phyloP scores from a whole-genome alignment of 176 grass and related monocot species.

The Urochloa ruziziensis region DNA sequence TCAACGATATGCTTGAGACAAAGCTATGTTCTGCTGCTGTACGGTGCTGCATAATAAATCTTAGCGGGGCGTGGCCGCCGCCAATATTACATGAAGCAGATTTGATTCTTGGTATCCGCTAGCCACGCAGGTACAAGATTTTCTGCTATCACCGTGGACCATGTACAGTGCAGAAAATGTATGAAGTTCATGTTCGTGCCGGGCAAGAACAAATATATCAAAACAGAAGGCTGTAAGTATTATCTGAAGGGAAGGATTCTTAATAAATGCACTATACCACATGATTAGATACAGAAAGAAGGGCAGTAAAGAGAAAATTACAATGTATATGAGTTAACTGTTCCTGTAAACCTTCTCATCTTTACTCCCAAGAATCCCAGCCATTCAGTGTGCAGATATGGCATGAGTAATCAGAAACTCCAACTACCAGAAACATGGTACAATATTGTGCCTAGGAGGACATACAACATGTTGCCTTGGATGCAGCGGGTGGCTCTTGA shows the following conservation, averaged over 20 bases:
- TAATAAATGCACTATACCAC: slow-evolving; percentile 27
- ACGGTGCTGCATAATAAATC: background rate
- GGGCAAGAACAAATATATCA: background rate
- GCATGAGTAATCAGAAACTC: background rate
- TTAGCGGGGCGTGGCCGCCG: background rate
- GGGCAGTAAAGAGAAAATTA: slow-evolving; percentile 13
- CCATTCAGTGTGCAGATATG: background rate
- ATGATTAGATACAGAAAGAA: slow-evolving; percentile 20
- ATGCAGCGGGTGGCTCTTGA: slow-evolving; percentile 28
- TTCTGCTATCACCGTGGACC: background rate
- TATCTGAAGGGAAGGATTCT: slow-evolving; percentile 6
- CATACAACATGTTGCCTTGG: slow-evolving; percentile 53
- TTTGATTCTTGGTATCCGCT: background rate
- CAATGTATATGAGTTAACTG: slow-evolving; percentile 30
- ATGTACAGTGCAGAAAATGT: background rate
- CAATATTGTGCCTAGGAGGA: slow-evolving; percentile 33
- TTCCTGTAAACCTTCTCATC: slow-evolving; percentile 15
- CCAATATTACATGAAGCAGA: background rate
- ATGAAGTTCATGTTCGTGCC: background rate
- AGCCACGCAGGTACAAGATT: background rate
- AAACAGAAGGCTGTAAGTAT: background rate
- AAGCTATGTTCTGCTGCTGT: background rate
- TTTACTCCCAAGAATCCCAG: slow-evolving; percentile 28
- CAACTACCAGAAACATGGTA: background rate
- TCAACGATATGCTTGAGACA: no score